A percentile compares a stretch with the other conserved stretches of the same genome.
Conservation (phyloP, 768 basidiomycete species). For the Naganishia vaughanmartiniae region DNA sequence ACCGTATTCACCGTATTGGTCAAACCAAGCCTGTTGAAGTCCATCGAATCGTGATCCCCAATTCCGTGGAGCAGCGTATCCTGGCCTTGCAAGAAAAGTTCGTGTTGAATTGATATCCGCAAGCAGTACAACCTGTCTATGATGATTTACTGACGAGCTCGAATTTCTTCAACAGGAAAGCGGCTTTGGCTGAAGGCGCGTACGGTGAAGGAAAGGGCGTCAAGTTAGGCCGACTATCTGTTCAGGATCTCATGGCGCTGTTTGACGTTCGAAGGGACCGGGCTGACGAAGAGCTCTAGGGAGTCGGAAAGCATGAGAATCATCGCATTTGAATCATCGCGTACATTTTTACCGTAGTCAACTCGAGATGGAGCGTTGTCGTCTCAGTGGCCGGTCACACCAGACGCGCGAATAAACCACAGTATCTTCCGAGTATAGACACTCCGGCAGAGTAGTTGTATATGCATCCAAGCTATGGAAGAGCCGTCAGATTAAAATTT, state of each 20-base stretch:
- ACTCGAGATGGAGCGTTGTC: too few species aligned
- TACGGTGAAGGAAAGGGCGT: conserved; percentile 44
- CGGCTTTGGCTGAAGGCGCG: conserved; percentile 49
- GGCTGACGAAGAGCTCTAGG: conserved; percentile 12
- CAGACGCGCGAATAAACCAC: too few species aligned
- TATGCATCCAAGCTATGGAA: too few species aligned
- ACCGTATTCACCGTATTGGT: conserved; percentile 54
- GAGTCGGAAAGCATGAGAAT: background rate
- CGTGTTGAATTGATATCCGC: too few species aligned
- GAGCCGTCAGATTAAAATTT: too few species aligned
- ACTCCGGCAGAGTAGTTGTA: too few species aligned
- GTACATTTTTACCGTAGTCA: too few species aligned
- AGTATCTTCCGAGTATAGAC: too few species aligned
- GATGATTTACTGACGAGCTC: conserved; percentile 22
- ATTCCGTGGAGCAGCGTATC: conserved; percentile 64
- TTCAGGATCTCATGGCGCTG: conserved; percentile 10
- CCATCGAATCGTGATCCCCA: conserved; percentile 49
- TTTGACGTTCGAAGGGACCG: conserved; percentile 20
- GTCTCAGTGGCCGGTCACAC: too few species aligned
- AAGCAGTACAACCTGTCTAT: conserved; percentile 22
- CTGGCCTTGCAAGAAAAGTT: conserved; percentile 61
- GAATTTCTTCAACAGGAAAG: conserved; percentile 34
- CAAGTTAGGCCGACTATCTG: conserved; percentile 21
- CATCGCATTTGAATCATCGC: too few species aligned
- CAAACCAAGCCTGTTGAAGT: conserved; percentile 48